phyloP scores from a whole-genome alignment of 345 rosid genomes.

The Boechera stricta region DNA sequence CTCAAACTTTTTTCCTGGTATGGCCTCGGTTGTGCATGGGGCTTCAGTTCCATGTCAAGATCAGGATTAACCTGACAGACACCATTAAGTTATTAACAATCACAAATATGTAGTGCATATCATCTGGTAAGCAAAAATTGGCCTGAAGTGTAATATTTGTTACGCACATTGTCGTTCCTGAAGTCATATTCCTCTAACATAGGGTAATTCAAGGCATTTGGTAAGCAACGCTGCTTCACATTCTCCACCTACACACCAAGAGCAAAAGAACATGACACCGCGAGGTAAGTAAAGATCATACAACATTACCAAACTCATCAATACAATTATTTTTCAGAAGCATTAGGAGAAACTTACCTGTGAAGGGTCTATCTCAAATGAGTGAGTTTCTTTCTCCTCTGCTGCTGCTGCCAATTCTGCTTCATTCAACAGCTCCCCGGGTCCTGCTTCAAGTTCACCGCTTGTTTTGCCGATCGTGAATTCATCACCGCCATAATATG shows the following conservation, averaged over 20 bases:
- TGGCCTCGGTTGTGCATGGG: conserved; percentile 95
- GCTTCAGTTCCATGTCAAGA: conserved; percentile 87
- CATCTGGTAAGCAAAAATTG: conserved; percentile 11
- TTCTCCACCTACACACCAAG: conserved; percentile 80
- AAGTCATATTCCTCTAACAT: conserved; percentile 99
- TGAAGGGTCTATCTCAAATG: conserved; percentile 87
- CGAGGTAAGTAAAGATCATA: conserved; percentile 19
- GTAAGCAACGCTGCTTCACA: conserved; percentile 96
- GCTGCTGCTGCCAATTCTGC: conserved; percentile 93
- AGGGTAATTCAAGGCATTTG: conserved; percentile 96
- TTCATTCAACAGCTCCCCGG: conserved; percentile 75
- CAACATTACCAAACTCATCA: conserved; percentile 2
- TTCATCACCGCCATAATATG: conserved; percentile 57
- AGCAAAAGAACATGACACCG: conserved; percentile 8
- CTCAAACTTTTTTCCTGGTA: conserved; percentile 97
- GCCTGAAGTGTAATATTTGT: conserved; percentile 4
- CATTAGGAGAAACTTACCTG: conserved; percentile 54
- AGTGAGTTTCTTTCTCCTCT: conserved; percentile 92
- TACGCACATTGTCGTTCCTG: conserved; percentile 84
- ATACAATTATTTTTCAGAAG: neutral
- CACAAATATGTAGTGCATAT: conserved; percentile 7
- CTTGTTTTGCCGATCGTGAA: conserved; percentile 73
- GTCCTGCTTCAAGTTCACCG: conserved; percentile 70
- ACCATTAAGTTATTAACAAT: conserved; percentile 30
- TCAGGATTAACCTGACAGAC: conserved; percentile 85